Conservation (phyloP, 129 eudicot species). For the Rutidosis leptorrhynchoides region DNA sequence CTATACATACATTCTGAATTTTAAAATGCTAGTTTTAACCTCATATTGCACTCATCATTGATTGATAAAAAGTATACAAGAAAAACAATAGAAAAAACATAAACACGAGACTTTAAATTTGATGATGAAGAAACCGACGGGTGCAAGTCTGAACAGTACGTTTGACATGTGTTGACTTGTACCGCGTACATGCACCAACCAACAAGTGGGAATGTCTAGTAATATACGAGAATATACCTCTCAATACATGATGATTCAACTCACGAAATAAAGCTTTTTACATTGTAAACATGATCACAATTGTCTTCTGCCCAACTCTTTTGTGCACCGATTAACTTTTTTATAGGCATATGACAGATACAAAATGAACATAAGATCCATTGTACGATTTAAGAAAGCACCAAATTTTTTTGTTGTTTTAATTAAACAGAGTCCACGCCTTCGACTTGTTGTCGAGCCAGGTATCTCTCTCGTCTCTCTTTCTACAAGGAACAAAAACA, state of each 20-base stretch:
- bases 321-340: conserved; percentile 23
- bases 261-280: conserved; percentile 44
- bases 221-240: conserved; percentile 18
- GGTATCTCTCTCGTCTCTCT: conserved; percentile 92
- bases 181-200: conserved; percentile 3
- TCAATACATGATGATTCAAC: conserved; percentile 20
- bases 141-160: conserved; percentile 23
- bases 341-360: conserved; percentile 20
- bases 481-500: conserved; percentile 41
- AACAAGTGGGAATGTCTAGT: conserved; percentile 16
- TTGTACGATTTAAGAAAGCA: conserved; percentile 9
- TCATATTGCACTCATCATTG: not conserved
- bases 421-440: conserved; percentile 72
- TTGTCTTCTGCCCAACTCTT: conserved; percentile 22
- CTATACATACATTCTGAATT: not conserved
- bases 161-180: conserved; percentile 19
- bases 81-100: conserved; percentile 10
- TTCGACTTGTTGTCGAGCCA: conserved; percentile 89
- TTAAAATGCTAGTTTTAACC: not conserved
- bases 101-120: conserved; percentile 11
- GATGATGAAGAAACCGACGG: conserved; percentile 4
- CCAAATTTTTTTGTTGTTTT: conserved; percentile 19
- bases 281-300: conserved; percentile 29
- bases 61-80: not conserved
- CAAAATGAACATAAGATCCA: conserved; percentile 21